Evolutionary conservation across 768 basidiomycete genomes (phyloP).

Genomic region (Lenzites betulinus): DNA sequence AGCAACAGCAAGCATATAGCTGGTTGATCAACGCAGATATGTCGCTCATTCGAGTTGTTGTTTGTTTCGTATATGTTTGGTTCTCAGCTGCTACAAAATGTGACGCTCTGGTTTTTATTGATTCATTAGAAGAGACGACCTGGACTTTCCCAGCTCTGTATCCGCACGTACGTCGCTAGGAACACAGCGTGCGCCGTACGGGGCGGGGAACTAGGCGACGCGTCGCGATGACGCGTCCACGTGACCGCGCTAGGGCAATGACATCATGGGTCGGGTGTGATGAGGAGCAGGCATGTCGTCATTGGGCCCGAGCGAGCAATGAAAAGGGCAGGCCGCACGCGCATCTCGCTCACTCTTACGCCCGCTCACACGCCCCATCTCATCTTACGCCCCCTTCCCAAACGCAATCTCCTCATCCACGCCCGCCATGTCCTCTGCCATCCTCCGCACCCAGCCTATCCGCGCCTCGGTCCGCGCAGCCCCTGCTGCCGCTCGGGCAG

Average conservation of each 20-base stretch:
- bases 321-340: conserved; percentile 16
- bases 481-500: conserved; percentile 18
- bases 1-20: no score
- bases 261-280: conserved; percentile 15
- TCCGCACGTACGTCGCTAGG: no score
- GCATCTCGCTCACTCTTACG: neutral
- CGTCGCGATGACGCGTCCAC: conserved; percentile 5
- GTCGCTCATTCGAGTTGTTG: no score
- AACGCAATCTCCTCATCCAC: conserved; percentile 1
- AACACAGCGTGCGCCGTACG: no score
- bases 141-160: no score
- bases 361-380: neutral
- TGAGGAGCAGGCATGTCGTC: conserved; percentile 21
- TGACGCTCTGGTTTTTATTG: no score
- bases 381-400: neutral
- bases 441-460: conserved; percentile 29
- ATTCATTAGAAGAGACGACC: no score
- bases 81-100: no score
- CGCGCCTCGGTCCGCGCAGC: conserved; percentile 22
- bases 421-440: conserved; percentile 20
- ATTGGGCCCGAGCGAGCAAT: conserved; percentile 5
- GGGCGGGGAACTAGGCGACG: no score
- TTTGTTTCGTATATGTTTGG: no score
- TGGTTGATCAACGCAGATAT: no score
- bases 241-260: conserved; percentile 17